phyloP scores from a whole-genome alignment of 2,329 filamentous ascomycete genomes.

The Cytospora schulzeri region DNA sequence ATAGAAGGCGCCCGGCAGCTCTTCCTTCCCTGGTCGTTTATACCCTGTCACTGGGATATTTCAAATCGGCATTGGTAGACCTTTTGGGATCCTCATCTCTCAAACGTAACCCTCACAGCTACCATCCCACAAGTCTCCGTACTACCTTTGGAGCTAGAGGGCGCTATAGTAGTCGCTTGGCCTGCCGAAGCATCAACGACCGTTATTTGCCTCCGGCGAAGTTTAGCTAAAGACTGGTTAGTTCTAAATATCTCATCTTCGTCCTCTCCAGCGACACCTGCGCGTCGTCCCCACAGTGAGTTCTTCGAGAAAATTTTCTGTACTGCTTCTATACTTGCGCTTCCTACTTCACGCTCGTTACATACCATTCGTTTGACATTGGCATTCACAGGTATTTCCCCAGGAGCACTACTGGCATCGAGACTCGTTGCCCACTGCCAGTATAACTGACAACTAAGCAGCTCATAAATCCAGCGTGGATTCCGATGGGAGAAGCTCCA shows the following conservation, averaged over 20 bases:
- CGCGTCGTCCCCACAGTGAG: constrained; percentile 18
- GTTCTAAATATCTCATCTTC: constrained; percentile 18
- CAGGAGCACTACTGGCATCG: neutral
- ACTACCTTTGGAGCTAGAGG: constrained; percentile 22
- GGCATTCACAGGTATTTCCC: constrained; percentile 9
- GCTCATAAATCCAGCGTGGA: neutral
- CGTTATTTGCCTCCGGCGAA: constrained; percentile 24
- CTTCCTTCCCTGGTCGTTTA: constrained; percentile 11
- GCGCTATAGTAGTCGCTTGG: constrained; percentile 15
- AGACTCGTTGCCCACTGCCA: neutral
- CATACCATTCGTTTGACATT: constrained; percentile 13
- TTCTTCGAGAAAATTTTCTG: neutral
- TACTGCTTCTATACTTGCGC: constrained; percentile 1
- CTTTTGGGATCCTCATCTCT: constrained; percentile 13
- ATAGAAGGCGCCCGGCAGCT: constrained; percentile 16
- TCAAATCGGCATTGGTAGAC: constrained; percentile 12
- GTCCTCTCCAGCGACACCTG: constrained; percentile 14
- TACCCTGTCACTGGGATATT: constrained; percentile 18
- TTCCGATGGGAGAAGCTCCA: constrained; percentile 33
- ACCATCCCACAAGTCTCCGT: constrained; percentile 18
- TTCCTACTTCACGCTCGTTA: neutral
- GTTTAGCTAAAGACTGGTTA: constrained; percentile 20
- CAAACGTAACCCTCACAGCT: constrained; percentile 8
- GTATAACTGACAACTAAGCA: constrained; percentile 16
- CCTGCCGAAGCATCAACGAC: constrained; percentile 21